Conservation (phyloP, 2,329 filamentous ascomycete species). For the Dactylellina leptospora region DNA sequence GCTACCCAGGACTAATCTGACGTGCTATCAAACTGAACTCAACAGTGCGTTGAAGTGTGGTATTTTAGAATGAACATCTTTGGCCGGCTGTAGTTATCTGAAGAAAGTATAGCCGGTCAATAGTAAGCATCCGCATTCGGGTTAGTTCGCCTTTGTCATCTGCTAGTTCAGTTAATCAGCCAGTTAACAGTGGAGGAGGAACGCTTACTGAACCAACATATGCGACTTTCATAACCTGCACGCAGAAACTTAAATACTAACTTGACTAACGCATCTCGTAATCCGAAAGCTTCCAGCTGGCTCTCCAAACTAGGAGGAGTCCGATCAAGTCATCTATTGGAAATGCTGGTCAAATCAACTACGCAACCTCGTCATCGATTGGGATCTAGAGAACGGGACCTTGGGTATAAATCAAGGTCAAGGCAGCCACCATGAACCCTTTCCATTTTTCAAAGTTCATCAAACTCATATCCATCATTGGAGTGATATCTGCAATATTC, state of each 20-base stretch:
- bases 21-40: no score
- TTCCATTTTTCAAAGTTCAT: conserved; percentile 31
- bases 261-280: conserved; percentile 41
- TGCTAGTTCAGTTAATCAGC: conserved; percentile 22
- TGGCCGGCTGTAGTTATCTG: no score
- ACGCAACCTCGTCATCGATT: conserved; percentile 27
- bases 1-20: no score
- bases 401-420: conserved; percentile 40
- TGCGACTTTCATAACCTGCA: conserved; percentile 15
- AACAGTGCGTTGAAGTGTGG: no score
- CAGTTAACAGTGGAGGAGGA: not conserved
- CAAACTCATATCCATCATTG: conserved; percentile 4
- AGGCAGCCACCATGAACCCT: conserved; percentile 31
- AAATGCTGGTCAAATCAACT: conserved; percentile 39
- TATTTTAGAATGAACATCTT: no score
- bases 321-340: conserved; percentile 47
- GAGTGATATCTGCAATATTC: conserved; percentile 11
- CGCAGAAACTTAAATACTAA: conserved; percentile 3
- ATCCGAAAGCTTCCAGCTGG: conserved; percentile 35
- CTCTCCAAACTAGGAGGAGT: not conserved
- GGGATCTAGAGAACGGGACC: not conserved
- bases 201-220: conserved; percentile 42
- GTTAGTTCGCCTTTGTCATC: conserved; percentile 42
- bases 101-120: no score
- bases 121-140: conserved; percentile 4